Conservation (phyloP, 2,329 filamentous ascomycete species). For the Neonectria neomacrospora region DNA sequence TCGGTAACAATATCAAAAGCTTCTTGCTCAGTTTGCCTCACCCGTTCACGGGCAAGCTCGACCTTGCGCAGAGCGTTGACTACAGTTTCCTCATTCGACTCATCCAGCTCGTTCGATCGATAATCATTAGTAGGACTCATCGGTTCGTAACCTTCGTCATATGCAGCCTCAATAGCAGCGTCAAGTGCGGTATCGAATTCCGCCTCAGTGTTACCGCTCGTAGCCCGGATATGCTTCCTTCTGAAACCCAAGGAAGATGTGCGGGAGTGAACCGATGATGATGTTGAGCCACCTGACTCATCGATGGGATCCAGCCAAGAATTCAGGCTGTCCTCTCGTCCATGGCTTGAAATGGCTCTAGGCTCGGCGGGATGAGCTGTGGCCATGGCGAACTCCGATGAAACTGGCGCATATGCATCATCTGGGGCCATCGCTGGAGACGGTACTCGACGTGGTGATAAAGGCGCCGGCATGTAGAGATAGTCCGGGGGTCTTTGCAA, state of each 20-base stretch:
- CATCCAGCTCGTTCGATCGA: slow-evolving; percentile 50
- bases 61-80: slow-evolving; percentile 72
- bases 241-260: slow-evolving; percentile 76
- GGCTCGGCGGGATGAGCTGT: slow-evolving; percentile 24
- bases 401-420: slow-evolving; percentile 45
- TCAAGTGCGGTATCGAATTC: slow-evolving; percentile 96
- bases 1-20: slow-evolving; percentile 51
- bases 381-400: slow-evolving; percentile 50
- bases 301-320: slow-evolving; percentile 97
- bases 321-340: slow-evolving; percentile 75
- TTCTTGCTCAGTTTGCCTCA: slow-evolving; percentile 79
- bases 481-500: slow-evolving; percentile 64
- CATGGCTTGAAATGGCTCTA: slow-evolving; percentile 52
- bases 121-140: slow-evolving; percentile 63
- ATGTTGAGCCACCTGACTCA: slow-evolving; percentile 84
- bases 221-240: slow-evolving; percentile 74
- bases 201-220: slow-evolving; percentile 81
- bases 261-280: slow-evolving; percentile 83
- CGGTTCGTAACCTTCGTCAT: slow-evolving; percentile 89
- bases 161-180: slow-evolving; percentile 94
- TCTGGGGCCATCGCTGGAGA: slow-evolving; percentile 53
- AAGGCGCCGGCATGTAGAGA: slow-evolving; percentile 74
- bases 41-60: slow-evolving; percentile 79
- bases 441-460: slow-evolving; percentile 71
- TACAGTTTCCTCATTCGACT: slow-evolving; percentile 57